Evolutionary conservation across 2,329 filamentous ascomycete species (phyloP).

Genomic region (Aureobasidium vineae): DNA sequence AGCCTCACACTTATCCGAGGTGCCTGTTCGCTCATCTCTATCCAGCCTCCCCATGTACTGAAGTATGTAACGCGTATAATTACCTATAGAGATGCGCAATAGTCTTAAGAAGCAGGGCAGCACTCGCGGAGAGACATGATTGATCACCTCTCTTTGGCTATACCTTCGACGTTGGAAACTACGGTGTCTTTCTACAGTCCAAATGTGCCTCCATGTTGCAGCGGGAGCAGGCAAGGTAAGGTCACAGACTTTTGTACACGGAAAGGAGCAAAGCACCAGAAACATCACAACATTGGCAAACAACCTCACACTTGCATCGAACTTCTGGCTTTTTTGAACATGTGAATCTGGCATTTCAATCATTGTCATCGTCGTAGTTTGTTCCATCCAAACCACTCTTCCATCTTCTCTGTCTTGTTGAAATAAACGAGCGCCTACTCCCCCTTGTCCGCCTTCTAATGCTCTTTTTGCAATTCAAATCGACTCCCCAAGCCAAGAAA

Average conservation of each 20-base stretch:
- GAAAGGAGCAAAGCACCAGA: not conserved
- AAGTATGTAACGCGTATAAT: too few relatives aligned
- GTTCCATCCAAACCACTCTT: conserved; percentile 18
- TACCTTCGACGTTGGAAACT: too few relatives aligned
- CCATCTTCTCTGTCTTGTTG: conserved; percentile 1
- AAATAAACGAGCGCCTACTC: conserved; percentile 4
- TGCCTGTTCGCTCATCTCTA: not conserved
- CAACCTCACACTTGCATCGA: not conserved
- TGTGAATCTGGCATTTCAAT: conserved; percentile 24
- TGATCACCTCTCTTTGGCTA: too few relatives aligned
- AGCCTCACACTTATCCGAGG: conserved; percentile 9
- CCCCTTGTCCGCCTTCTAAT: conserved; percentile 7
- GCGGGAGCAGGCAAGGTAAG: too few relatives aligned
- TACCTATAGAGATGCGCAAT: too few relatives aligned
- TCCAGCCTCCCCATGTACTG: too few relatives aligned
- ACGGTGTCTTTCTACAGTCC: too few relatives aligned
- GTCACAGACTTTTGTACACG: too few relatives aligned
- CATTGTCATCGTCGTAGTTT: conserved; percentile 21
- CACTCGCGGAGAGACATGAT: too few relatives aligned
- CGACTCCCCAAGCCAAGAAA: not conserved
- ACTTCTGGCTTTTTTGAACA: not conserved
- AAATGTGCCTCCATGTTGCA: too few relatives aligned
- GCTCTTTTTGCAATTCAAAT: conserved; percentile 16
- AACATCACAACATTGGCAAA: not conserved
- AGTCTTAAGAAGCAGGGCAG: too few relatives aligned